Evolutionary conservation across 1,284 basidiomycete species (phyloP).

Genomic region (Golubevia pallescens): DNA sequence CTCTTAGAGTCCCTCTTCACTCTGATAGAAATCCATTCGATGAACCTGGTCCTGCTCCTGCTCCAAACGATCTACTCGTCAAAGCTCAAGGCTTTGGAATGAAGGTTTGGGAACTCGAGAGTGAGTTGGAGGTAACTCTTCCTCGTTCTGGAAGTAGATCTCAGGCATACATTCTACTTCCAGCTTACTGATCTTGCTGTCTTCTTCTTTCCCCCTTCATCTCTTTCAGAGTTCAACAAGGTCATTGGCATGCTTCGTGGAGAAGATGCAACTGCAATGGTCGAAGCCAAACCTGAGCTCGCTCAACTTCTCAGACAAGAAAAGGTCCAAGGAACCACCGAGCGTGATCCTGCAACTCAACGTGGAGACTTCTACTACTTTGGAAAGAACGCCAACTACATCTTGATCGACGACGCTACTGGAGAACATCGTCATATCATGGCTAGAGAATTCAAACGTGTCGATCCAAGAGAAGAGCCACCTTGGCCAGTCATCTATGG

Average conservation of each 20-base stretch:
- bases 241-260: neutral
- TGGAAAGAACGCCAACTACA: conserved; percentile 37
- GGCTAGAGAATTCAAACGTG: conserved; percentile 29
- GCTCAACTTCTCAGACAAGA: conserved; percentile 58
- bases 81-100: conserved; percentile 57
- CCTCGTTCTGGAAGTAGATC: too few relatives aligned
- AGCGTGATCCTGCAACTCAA: conserved; percentile 47
- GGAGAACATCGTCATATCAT: conserved; percentile 56
- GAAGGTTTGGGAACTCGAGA: conserved; percentile 51
- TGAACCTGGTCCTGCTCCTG: conserved; percentile 26
- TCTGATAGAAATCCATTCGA: conserved; percentile 60
- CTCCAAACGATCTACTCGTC: conserved; percentile 41
- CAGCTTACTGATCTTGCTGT: neutral
- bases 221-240: conserved; percentile 1
- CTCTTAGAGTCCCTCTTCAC: conserved; percentile 29
- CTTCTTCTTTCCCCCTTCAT: neutral
- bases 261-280: neutral
- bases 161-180: too few relatives aligned
- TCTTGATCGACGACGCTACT: conserved; percentile 60
- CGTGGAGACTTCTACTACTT: conserved; percentile 53
- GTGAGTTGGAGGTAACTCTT: too few relatives aligned
- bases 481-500: conserved; percentile 58
- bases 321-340: conserved; percentile 52
- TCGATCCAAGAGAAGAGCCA: conserved; percentile 29
- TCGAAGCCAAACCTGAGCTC: conserved; percentile 12